Conservation (phyloP, 768 basidiomycete species). For the Sistotremastrum niveocremeum region DNA sequence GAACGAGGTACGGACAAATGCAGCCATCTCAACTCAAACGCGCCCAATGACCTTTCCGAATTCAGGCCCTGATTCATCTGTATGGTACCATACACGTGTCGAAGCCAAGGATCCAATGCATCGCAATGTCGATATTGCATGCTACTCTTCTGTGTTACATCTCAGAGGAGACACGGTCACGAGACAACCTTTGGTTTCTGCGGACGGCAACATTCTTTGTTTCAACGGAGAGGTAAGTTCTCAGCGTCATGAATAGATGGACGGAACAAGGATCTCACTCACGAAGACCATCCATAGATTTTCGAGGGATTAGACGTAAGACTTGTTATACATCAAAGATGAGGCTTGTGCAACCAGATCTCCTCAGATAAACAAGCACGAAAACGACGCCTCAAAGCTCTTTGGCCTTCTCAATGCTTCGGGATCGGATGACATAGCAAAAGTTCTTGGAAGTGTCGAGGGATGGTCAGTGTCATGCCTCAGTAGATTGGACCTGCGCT, state of each 20-base stretch:
- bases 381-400: slow-evolving; percentile 62
- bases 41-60: too few species aligned
- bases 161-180: too few species aligned
- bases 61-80: too few species aligned
- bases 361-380: slow-evolving; percentile 36
- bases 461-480: slow-evolving; percentile 54
- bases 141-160: too few species aligned
- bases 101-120: too few species aligned
- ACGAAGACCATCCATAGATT: slow-evolving; percentile 24
- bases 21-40: too few species aligned
- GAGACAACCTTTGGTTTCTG: too few species aligned
- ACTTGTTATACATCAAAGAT: background rate
- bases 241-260: background rate
- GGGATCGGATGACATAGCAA: slow-evolving; percentile 28
- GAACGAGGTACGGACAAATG: too few species aligned
- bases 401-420: slow-evolving; percentile 19
- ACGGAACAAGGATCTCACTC: background rate
- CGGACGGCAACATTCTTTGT: slow-evolving; percentile 48
- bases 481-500: background rate
- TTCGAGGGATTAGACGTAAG: slow-evolving; percentile 71
- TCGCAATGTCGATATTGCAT: too few species aligned
- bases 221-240: slow-evolving; percentile 73
- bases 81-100: too few species aligned
- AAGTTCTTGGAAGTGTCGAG: slow-evolving; percentile 48
- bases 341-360: background rate